Base-by-base conservation (phyloP, 75 land plant genomes). In the Selaginella moellendorffii region DNA sequence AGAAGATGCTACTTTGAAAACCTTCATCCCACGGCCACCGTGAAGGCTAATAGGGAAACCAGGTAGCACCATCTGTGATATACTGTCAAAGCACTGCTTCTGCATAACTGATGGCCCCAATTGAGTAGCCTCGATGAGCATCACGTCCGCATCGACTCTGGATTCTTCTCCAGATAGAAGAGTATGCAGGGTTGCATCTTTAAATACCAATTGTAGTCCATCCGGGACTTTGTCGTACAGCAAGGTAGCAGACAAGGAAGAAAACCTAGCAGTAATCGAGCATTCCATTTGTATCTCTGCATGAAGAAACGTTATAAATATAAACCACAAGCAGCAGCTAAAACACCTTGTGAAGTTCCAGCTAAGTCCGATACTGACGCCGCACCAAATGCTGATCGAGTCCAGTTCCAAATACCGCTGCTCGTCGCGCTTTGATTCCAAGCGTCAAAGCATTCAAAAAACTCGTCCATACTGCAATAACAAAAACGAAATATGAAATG, bases 381-480 rank as follows among this genome's bases (percentile, higher is more conserved):
- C 52, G 88, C 85, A 80, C 71, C 83, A 58, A 83, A 84, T 63
- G 90, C 83, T 26, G 97, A 90, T 65, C 76, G 74, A 30, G 96
- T 81, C 96, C 80, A 86, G 62, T 75, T 82, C 92, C 81, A 84
- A 24, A 90, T 53, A 0, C 85, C 81, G 62, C 88, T 77, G 64
- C 53, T 73, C 26, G 68, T 74, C 9, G 65, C 21, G 52, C 74
- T 69, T 2, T 36, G 46, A 36, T 36, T 36, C 14, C 5, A 36
- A 17, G 71, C 95, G 75, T 92, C 97, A 46, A 88, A 80, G 62
- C 99, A 95, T 64, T 90, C 91, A 78, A 95, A 90, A 68, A 95
- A 95, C 54, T 95, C 88, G 62, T 90, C 85, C 26, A 90, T 60
- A 42, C 99, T 95, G 91, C 69, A 73, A 29, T 58, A 71, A 52